A percentile compares a stretch with the other conserved stretches of the same genome.
These are phyloP conservation scores for Cephalotrichum gorgonifer DNA, from an alignment of 2,329 filamentous ascomycete species.

Conservation along the genomic window DNA sequence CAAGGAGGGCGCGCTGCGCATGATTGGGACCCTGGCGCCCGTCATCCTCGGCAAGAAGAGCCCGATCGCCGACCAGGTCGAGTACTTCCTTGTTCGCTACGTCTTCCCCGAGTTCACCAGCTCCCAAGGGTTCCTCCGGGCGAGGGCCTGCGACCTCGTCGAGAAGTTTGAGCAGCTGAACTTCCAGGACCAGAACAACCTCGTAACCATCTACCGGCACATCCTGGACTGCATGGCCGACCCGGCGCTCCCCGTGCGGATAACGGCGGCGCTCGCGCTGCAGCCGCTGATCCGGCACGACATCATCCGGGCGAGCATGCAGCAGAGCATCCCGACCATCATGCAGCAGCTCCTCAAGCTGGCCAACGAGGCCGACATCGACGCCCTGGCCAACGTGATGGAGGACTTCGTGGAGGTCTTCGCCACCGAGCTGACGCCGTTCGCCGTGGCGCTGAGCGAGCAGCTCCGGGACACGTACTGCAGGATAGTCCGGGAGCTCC, in stretches of 20 bases:
- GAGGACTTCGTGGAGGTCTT: slow-evolving; percentile 99
- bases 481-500: slow-evolving; percentile 79
- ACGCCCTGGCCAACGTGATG: slow-evolving; percentile 97
- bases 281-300: slow-evolving; percentile 95
- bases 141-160: slow-evolving; percentile 89
- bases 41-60: slow-evolving; percentile 98
- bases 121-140: slow-evolving; percentile 81
- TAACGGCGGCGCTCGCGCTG: slow-evolving; percentile 85
- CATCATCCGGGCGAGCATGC: slow-evolving; percentile 88
- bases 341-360: slow-evolving; percentile 98
- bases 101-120: slow-evolving; percentile 98
- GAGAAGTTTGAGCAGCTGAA: slow-evolving; percentile 97
- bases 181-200: slow-evolving; percentile 92
- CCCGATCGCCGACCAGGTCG: slow-evolving; percentile 92
- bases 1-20: slow-evolving; percentile 91
- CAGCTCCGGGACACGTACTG: slow-evolving; percentile 94
- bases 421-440: slow-evolving; percentile 90
- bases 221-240: slow-evolving; percentile 97
- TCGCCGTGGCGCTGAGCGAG: slow-evolving; percentile 90
- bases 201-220: slow-evolving; percentile 91
- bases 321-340: slow-evolving; percentile 94
- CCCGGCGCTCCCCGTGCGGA: slow-evolving; percentile 80
- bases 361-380: slow-evolving; percentile 95
- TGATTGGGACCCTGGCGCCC: slow-evolving; percentile 91
- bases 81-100: slow-evolving; percentile 96